A percentile compares a stretch with the other conserved stretches of the same genome.
phyloP scores from a whole-genome alignment of 164 flowering plant genomes.

The Annona cherimola region DNA sequence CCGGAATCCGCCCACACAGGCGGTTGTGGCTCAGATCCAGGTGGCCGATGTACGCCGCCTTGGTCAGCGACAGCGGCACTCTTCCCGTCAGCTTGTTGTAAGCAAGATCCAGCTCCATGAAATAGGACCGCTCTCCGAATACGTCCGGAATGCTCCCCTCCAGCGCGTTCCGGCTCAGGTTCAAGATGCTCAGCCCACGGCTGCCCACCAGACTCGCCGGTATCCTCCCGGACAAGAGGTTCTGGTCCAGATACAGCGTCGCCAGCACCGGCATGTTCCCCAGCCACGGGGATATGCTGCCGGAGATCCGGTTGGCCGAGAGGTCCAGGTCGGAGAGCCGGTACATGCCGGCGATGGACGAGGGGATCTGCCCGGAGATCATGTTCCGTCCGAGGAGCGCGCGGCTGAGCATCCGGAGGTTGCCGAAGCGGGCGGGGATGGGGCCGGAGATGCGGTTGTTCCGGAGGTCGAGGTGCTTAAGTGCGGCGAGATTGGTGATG shows the following conservation, averaged over 20 bases:
- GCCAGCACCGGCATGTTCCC: slow-evolving; percentile 70
- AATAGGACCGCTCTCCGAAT: slow-evolving; percentile 67
- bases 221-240: slow-evolving; percentile 49
- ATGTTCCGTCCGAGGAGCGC: slow-evolving; percentile 58
- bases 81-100: slow-evolving; percentile 49
- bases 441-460: slow-evolving; percentile 55
- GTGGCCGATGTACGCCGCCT: slow-evolving; percentile 70
- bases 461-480: slow-evolving; percentile 78
- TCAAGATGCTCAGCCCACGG: slow-evolving; percentile 50
- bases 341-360: slow-evolving; percentile 47
- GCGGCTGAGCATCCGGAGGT: slow-evolving; percentile 66
- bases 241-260: slow-evolving; percentile 63
- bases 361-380: slow-evolving; percentile 54
- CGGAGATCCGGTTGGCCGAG: slow-evolving; percentile 49
- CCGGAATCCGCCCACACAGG: slow-evolving; percentile 73
- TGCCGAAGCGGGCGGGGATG: slow-evolving; percentile 48
- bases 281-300: slow-evolving; percentile 47
- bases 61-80: slow-evolving; percentile 55
- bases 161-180: slow-evolving; percentile 60
- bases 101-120: slow-evolving; percentile 62
- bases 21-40: slow-evolving; percentile 82
- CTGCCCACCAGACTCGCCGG: slow-evolving; percentile 44
- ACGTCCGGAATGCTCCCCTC: slow-evolving; percentile 66
- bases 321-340: slow-evolving; percentile 79
- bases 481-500: slow-evolving; percentile 26